Evolutionary conservation across 495 filamentous ascomycete genomes (phyloP), one percentile per base, ranked within the genome.

Genomic region (Cryomyces antarcticus): DNA sequence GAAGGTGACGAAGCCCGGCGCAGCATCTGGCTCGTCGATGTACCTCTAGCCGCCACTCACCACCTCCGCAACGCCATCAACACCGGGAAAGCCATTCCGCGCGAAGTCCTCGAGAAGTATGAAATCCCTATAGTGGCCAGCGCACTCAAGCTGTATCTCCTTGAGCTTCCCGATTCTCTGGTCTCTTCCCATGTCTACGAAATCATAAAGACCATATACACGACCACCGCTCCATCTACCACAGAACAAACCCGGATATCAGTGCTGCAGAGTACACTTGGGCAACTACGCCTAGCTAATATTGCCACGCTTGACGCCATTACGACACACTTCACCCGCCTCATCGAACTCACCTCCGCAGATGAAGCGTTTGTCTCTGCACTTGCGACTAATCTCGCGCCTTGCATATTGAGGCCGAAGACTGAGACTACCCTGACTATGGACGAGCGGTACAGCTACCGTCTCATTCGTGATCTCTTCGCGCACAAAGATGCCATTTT

Each of bases 101-200:
- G 73, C 43, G 84, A 92, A 38, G 60, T 80, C 24, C 69, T 99
- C 42, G 71, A 79, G 11, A 78, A 81, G 53, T 95, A 82, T 55
- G 88, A 96, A 52, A 78, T 96, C 41, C 78, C 92, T 48, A 84
- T 93, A 48, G 78, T 96, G 58, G 89, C 89, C 33, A 87, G 84
- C 59, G 76, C 84, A 50, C 65, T 99, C 52, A 99, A 94, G 62
- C 70, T 96, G 37, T 99, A 99, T 57, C 72, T 99, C 30, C 75
- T 95, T 48, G 89, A 99, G 63, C 73, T 99, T 46, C 88, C 86
- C 53, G 89, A 99, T 59, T 95, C 89, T 17, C 73, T 99, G 45
- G 92, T 99, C 48, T 96, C 92, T 39, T 94, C 85, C 27, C 87
- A 94, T 56, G 85, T 95, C 47, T 99, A 99, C 59, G 89, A 99